Conservation (phyloP, 192 early-diverging fungal species). For the Coemansia sp. region DNA sequence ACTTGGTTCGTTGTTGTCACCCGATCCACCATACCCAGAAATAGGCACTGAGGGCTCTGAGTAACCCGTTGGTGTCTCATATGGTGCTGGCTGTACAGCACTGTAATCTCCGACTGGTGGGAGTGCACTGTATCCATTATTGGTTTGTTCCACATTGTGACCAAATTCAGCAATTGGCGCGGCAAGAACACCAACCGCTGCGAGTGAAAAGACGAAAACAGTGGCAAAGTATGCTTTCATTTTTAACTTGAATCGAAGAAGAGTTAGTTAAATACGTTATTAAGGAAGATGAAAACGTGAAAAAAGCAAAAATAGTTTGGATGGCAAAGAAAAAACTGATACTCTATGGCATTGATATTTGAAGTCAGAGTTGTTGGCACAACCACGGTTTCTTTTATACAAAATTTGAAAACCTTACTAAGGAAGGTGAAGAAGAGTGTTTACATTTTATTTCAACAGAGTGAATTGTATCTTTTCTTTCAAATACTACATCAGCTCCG, state of each 20-base stretch:
- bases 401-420: not conserved
- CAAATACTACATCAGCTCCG: too few relatives aligned
- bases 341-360: not conserved
- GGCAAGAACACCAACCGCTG: not conserved
- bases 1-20: too few relatives aligned
- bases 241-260: not conserved
- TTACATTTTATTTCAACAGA: too few relatives aligned
- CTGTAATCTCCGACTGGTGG: not conserved
- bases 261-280: not conserved
- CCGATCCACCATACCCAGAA: too few relatives aligned
- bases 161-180: not conserved
- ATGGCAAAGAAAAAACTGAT: not conserved
- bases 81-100: too few relatives aligned
- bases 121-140: not conserved
- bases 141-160: not conserved
- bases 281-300: not conserved
- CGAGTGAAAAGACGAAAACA: not conserved
- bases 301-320: not conserved
- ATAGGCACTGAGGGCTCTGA: too few relatives aligned
- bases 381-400: not conserved
- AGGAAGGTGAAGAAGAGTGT: too few relatives aligned
- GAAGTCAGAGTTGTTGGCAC: not conserved
- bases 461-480: too few relatives aligned
- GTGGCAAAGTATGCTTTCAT: constrained; percentile 17
- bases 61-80: too few relatives aligned